These are phyloP conservation scores for Claviceps spartinae DNA, from an alignment of 2,329 filamentous ascomycete genomes.

Conservation along the genomic window DNA sequence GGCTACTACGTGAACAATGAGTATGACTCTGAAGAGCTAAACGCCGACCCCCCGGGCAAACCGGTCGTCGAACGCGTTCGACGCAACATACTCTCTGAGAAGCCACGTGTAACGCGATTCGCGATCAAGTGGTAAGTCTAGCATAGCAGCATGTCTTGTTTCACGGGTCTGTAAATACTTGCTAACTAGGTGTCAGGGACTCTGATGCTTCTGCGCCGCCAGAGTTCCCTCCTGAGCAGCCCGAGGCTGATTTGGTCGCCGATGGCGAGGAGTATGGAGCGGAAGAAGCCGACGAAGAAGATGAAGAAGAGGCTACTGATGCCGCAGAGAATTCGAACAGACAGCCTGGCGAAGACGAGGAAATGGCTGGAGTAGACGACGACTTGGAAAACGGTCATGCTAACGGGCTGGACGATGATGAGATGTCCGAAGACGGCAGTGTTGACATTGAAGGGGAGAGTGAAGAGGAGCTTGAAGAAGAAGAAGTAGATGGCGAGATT, in stretches of 20 bases:
- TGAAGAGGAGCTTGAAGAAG: slow-evolving; percentile 56
- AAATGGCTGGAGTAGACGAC: slow-evolving; percentile 60
- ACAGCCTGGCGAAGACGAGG: slow-evolving; percentile 46
- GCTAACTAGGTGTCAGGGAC: slow-evolving; percentile 47
- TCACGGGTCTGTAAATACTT: not conserved
- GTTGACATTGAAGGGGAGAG: slow-evolving; percentile 71
- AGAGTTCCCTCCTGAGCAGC: slow-evolving; percentile 94
- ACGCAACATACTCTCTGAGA: slow-evolving; percentile 88
- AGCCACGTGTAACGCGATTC: slow-evolving; percentile 92
- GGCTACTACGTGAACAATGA: slow-evolving; percentile 99
- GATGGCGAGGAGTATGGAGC: slow-evolving; percentile 87
- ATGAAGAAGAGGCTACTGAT: slow-evolving; percentile 40
- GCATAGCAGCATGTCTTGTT: not conserved
- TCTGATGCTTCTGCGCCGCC: slow-evolving; percentile 93
- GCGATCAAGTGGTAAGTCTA: slow-evolving; percentile 89
- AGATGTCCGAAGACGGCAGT: slow-evolving; percentile 58
- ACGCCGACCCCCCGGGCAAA: slow-evolving; percentile 79
- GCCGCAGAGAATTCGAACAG: slow-evolving; percentile 29
- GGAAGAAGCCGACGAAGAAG: slow-evolving; percentile 68
- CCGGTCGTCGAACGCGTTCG: slow-evolving; percentile 84
- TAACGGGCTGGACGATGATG: slow-evolving; percentile 47
- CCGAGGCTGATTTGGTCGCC: slow-evolving; percentile 74
- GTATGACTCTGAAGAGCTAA: slow-evolving; percentile 84
- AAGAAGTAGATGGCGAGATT: slow-evolving; percentile 26
- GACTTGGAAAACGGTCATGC: slow-evolving; percentile 21